These are phyloP conservation scores for Kwoniella heveanensis DNA, from an alignment of 768 basidiomycete species.

Conservation along the genomic window DNA sequence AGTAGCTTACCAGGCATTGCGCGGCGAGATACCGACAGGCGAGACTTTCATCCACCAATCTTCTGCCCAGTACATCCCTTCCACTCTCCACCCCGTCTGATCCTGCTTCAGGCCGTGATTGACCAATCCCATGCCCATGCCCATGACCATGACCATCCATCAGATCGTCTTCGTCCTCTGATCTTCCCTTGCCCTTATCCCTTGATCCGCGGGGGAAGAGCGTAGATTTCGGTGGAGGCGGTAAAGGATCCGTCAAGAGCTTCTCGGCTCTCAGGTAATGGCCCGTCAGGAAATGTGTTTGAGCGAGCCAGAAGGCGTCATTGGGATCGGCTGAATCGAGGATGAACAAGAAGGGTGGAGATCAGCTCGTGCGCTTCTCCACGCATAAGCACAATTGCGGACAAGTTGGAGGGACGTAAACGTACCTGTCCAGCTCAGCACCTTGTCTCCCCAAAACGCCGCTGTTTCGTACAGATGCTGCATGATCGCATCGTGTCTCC, in stretches of 20 bases:
- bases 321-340: slow-evolving; percentile 76
- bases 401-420: slow-evolving; percentile 18
- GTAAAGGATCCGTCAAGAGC: slow-evolving; percentile 83
- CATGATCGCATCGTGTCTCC: slow-evolving; percentile 97
- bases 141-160: slow-evolving; percentile 26
- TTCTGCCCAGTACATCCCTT: slow-evolving; percentile 59
- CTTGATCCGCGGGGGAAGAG: slow-evolving; percentile 38
- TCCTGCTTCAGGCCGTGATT: background rate
- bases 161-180: slow-evolving; percentile 26
- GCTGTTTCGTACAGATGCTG: slow-evolving; percentile 98
- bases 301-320: slow-evolving; percentile 98
- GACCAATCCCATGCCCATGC: slow-evolving; percentile 19
- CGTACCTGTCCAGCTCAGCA: slow-evolving; percentile 90
- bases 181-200: slow-evolving; percentile 37
- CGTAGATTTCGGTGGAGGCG: slow-evolving; percentile 57
- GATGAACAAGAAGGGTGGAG: background rate
- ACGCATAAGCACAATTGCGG: background rate
- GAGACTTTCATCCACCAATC: slow-evolving; percentile 89
- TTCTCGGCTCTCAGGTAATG: slow-evolving; percentile 93
- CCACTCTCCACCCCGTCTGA: background rate
- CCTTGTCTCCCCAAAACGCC: slow-evolving; percentile 97
- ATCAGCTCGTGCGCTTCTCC: background rate
- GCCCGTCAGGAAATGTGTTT: slow-evolving; percentile 93
- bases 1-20: slow-evolving; percentile 75
- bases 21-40: slow-evolving; percentile 96